Conservation (phyloP, 768 basidiomycete genomes). For the Pisolithus marmoratus region DNA sequence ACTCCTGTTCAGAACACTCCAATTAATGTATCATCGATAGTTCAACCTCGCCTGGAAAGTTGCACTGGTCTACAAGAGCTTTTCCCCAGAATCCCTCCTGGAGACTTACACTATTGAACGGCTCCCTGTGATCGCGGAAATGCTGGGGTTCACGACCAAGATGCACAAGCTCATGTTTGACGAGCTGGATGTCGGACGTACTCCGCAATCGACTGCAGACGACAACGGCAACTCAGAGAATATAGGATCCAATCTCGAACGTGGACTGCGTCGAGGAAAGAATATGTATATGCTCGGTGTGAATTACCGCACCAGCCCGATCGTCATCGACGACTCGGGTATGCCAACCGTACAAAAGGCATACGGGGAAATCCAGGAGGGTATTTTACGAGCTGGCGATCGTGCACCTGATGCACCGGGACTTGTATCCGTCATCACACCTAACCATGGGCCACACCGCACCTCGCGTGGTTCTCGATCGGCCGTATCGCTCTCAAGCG, state of each 20-base stretch:
- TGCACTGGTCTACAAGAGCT: constrained; percentile 25
- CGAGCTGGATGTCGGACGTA: background rate
- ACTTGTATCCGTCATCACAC: background rate
- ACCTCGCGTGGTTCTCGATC: too few relatives aligned
- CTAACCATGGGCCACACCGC: too few relatives aligned
- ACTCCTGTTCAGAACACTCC: too few relatives aligned
- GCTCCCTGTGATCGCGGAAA: constrained; percentile 35
- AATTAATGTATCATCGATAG: constrained; percentile 11
- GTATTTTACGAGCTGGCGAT: too few relatives aligned
- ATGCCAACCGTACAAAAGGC: background rate
- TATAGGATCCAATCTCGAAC: background rate
- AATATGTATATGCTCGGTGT: constrained; percentile 17
- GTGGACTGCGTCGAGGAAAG: background rate
- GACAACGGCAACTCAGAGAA: background rate
- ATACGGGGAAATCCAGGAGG: background rate
- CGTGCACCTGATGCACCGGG: background rate
- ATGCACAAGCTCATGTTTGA: background rate
- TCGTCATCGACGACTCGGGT: constrained; percentile 14
- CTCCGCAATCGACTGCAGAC: background rate
- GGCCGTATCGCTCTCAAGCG: too few relatives aligned
- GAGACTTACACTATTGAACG: constrained; percentile 36
- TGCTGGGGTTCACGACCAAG: constrained; percentile 31
- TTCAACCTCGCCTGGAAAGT: constrained; percentile 41
- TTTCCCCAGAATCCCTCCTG: constrained; percentile 22
- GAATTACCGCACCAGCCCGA: constrained; percentile 21